Base-by-base conservation (phyloP, 2,329 filamentous ascomycete genomes). In the Microdochium trichocladiopsis region DNA sequence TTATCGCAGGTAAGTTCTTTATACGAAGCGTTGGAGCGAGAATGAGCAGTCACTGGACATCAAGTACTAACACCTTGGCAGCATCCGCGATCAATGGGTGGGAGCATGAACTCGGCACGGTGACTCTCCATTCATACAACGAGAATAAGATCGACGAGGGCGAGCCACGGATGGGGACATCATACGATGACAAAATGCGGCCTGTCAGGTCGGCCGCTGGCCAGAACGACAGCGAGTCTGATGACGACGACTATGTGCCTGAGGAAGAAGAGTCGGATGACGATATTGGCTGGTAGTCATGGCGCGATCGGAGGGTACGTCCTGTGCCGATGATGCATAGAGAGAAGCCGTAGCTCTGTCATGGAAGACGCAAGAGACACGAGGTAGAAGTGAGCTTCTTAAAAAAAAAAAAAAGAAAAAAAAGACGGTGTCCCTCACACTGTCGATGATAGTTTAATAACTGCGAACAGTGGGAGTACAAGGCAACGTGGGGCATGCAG, bases 21-120 rank as follows among this genome's bases (percentile, higher is more conserved):
- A 55, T 41, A 4, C 45, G 24, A 41, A 52, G 5, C 43, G 37
- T 12, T 47, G 11, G 25, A 25, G 8, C 49, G n/a, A 47, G 36
- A 31, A 25, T 1, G 2, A 14, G 12, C 25, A 24, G 51, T 4
- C 1, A 18, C 36, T 49, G 10, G n/a, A 8, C 9, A 28, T 31
- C 16, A 37, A 53, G 59, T 56, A 58, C 52, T 47, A 41, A 4
- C 25, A 10, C 28, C 6, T 48, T 22, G 53, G 43, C 56, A 89
- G 90, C 90, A 37, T 94, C 90, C 9, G 83, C 86, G 0, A 90
- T 89, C 85, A 92, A 92, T 58, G 88, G 88, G 22, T 88, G 83
- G 70, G 85, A 84, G 48, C 83, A 87, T 66, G 78, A 83, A 0
- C 76, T 81, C 16, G 89, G 88, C 12, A 93, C 89, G 1, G 90